Conservation (phyloP, 2,329 filamentous ascomycete genomes). For the Fusarium tjaetaba region DNA sequence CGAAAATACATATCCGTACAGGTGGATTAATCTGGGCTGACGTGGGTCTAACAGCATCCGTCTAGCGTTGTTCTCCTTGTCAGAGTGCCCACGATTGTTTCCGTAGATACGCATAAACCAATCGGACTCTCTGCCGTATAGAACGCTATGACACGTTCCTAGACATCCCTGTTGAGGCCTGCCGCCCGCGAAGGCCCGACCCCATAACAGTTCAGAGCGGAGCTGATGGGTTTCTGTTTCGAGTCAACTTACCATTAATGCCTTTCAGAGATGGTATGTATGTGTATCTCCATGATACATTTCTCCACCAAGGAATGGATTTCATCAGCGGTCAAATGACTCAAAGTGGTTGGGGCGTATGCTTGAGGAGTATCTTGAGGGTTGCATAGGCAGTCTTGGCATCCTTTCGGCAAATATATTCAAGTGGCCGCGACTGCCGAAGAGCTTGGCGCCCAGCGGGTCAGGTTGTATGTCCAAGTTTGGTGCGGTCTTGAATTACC, state of each 20-base stretch:
- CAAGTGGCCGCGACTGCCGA: background rate
- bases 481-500: accelerated
- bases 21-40: background rate
- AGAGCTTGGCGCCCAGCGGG: background rate
- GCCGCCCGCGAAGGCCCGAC: background rate
- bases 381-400: background rate
- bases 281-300: background rate
- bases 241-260: background rate
- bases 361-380: background rate
- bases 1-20: background rate
- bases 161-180: background rate
- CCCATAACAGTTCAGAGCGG: background rate
- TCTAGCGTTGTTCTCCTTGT: too few species aligned
- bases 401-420: background rate
- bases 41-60: background rate
- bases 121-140: background rate
- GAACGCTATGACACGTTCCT: background rate
- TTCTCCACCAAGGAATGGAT: accelerated
- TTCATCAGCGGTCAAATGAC: background rate
- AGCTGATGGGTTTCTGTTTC: background rate
- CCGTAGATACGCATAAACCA: background rate
- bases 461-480: accelerated
- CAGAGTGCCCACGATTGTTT: background rate
- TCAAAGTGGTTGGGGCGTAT: background rate
- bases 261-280: background rate